Evolutionary conservation across 495 filamentous ascomycete species (phyloP), one percentile per base, ranked within the genome.

Genomic region (Trichocladium antarcticum): DNA sequence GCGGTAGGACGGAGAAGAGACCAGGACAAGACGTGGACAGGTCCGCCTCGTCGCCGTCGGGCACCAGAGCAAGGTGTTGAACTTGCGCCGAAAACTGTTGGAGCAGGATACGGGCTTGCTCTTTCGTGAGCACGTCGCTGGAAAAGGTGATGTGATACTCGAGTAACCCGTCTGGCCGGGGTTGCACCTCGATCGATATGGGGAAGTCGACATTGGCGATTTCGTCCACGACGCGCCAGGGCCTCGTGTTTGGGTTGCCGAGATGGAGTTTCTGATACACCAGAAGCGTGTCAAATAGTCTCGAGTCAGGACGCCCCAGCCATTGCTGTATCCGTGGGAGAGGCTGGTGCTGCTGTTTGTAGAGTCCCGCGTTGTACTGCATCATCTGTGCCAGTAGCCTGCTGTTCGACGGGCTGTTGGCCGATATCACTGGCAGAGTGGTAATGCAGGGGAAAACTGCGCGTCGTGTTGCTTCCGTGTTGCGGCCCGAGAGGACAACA

Each of bases 241-340:
- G 60, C 14, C 5, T 36, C 0, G 10, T 43, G 11, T 24, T 28
- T 10, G 41, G 10, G 1, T 19, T 19, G 28, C 32, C 28, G 15
- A 53, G 20, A 8, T 59, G 38, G 45, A 50, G 42, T 51, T 85
- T 88, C 56, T 89, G 87, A 58, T 85, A 90, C 0, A 81, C 80
- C 58, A 93, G 79, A 24, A 93, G 64, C 0, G 85, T 85, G 61
- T 93, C 86, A 55, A 93, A 89, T 2, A 87, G 71, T 11, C 69
- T 67, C 17, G 74, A 65, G 27, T 81, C 73, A 0, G 74, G 66
- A 40, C 65, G 69, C 3, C 77, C 78, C 39, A 82, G 68, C 74
- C 78, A 81, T 22, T 74, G 73, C 53, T 88, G 85, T 31, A 92
- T 79, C 20, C 75, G 72, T 6, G 72, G 64, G 14, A 92, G 63